Conservation (phyloP, 2,329 filamentous ascomycete species). For the Herpotrichia juniperi region DNA sequence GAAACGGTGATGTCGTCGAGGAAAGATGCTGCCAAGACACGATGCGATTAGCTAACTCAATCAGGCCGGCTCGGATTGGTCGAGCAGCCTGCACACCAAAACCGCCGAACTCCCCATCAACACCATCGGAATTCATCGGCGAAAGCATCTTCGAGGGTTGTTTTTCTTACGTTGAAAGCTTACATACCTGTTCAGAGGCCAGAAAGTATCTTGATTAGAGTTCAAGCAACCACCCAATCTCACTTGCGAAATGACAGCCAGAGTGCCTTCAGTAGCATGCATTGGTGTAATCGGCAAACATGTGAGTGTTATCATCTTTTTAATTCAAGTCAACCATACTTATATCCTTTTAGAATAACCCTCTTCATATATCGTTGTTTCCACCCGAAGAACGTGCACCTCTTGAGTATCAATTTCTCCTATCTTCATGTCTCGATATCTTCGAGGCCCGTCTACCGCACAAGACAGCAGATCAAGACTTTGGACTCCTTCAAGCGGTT, state of each 20-base stretch:
- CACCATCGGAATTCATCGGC: constrained; percentile 30
- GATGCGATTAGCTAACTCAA: constrained; percentile 36
- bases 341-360: constrained; percentile 76
- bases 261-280: constrained; percentile 79
- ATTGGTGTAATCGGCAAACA: constrained; percentile 93
- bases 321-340: constrained; percentile 14
- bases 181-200: background rate
- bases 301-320: constrained; percentile 57
- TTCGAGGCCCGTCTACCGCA: constrained; percentile 84
- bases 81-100: constrained; percentile 4
- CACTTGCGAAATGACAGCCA: constrained; percentile 51
- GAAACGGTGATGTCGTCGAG: constrained; percentile 40
- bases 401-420: constrained; percentile 90
- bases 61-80: constrained; percentile 39
- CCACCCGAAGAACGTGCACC: constrained; percentile 73
- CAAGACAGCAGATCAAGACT: constrained; percentile 78
- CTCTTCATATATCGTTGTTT: constrained; percentile 90
- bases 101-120: constrained; percentile 25
- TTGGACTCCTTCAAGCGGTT: constrained; percentile 88
- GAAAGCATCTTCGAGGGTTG: constrained; percentile 6
- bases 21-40: constrained; percentile 26
- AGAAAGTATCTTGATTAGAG: background rate
- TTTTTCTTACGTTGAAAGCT: background rate
- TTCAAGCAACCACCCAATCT: background rate
- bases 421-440: constrained; percentile 90